A percentile compares a stretch with the other conserved stretches of the same genome.
Conservation (phyloP, 306 rosid genomes). For the Prosopis cineraria region DNA sequence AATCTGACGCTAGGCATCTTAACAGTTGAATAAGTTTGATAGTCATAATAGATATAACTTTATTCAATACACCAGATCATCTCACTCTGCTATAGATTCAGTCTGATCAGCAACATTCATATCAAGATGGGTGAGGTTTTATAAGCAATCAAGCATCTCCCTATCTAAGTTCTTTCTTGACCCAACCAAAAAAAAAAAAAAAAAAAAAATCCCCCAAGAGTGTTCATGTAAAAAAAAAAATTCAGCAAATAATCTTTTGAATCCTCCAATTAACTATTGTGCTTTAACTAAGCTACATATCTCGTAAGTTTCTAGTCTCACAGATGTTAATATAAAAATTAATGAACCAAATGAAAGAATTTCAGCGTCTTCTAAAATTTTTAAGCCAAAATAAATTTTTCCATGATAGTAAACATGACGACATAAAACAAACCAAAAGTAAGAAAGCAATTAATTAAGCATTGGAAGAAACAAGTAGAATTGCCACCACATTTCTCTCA, state of each 20-base stretch:
- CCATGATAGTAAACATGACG: not conserved
- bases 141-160: not conserved
- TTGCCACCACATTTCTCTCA: not conserved
- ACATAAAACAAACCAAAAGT: not conserved
- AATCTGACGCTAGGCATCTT: slow-evolving; percentile 68
- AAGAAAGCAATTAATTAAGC: slow-evolving; percentile 19
- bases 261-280: not conserved
- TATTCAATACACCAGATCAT: not conserved
- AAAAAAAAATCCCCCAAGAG: not conserved
- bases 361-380: not conserved
- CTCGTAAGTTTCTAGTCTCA: not conserved
- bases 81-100: not conserved
- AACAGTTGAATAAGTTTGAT: not conserved
- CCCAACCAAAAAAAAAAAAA: too few species aligned
- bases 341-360: not conserved
- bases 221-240: not conserved
- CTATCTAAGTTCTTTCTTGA: not conserved
- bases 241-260: not conserved
- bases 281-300: not conserved
- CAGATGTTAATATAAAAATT: not conserved
- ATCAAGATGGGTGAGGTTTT: not conserved
- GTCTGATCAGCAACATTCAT: not conserved
- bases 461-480: slow-evolving; percentile 13
- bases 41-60: not conserved
- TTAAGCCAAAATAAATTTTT: not conserved